Percentiles rank a stretch among this genome's conserved stretches.
These are phyloP conservation scores for Iris macrosiphon DNA, from an alignment of 106 monocot genomes.

Conservation along the genomic window DNA sequence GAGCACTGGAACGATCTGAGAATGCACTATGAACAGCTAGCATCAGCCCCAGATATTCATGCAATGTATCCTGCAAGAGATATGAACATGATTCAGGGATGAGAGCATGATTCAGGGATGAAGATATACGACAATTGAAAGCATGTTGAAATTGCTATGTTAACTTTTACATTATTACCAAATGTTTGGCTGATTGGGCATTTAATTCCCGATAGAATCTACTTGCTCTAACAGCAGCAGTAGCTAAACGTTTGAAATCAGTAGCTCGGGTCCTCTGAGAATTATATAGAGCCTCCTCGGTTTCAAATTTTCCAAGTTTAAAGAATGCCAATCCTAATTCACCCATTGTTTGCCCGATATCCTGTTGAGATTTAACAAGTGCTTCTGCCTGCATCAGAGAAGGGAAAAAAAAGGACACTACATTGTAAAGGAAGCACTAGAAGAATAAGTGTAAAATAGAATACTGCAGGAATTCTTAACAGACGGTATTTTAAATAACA, in stretches of 20 bases:
- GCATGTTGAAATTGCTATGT: not conserved
- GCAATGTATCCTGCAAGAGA: conserved; percentile 66
- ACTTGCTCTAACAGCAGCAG: conserved; percentile 75
- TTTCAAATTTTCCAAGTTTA: conserved; percentile 89
- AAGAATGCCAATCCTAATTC: conserved; percentile 85
- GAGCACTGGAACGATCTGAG: conserved; percentile 72
- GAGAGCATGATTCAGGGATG: not conserved
- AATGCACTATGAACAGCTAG: conserved; percentile 74
- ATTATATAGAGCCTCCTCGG: conserved; percentile 48
- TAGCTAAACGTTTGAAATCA: conserved; percentile 47
- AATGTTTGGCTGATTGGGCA: conserved; percentile 56
- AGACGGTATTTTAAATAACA: not conserved
- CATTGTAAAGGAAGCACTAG: not conserved
- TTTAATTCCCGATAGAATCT: conserved; percentile 71
- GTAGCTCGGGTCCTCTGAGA: conserved; percentile 70
- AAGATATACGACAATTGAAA: not conserved
- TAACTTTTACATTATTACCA: conserved; percentile 44
- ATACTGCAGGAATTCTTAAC: not conserved
- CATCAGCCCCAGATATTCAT: conserved; percentile 91
- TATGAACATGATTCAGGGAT: not conserved
- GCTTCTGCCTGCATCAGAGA: conserved; percentile 61
- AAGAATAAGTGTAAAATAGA: not conserved
- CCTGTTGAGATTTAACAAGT: conserved; percentile 81
- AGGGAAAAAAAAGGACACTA: not conserved
- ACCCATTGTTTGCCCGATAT: conserved; percentile 82